These are phyloP conservation scores for Leishmania guyanensis DNA, from an alignment of 208 protist species.

Conservation along the genomic window DNA sequence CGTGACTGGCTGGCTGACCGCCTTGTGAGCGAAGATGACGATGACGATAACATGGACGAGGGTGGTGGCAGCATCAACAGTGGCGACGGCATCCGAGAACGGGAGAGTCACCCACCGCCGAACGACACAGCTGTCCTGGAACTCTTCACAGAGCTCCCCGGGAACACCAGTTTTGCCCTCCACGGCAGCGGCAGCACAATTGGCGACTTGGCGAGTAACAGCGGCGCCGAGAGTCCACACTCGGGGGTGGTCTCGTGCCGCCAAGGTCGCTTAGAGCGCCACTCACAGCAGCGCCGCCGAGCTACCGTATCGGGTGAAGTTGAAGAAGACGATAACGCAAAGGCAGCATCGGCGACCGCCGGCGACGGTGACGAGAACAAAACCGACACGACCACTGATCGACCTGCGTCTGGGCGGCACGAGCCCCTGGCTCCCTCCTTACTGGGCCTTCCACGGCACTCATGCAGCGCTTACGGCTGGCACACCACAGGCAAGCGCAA, in stretches of 20 bases:
- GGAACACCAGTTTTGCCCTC: conserved; percentile 10
- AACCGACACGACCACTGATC: background rate
- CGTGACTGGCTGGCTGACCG: conserved; percentile 56
- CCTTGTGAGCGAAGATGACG: conserved; percentile 30
- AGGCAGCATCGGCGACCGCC: background rate
- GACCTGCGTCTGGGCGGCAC: background rate
- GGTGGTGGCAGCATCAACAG: background rate
- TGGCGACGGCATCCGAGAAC: background rate
- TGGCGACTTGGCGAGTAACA: background rate
- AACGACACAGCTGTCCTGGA: background rate
- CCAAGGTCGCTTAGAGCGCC: background rate
- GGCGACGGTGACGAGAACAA: background rate
- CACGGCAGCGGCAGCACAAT: conserved; percentile 1
- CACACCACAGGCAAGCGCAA: background rate
- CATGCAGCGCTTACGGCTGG: background rate
- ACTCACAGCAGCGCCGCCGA: background rate
- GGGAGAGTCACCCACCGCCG: background rate
- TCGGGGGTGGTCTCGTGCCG: background rate
- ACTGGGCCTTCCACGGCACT: background rate
- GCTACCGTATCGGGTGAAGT: background rate
- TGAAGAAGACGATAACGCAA: background rate
- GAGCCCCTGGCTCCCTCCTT: background rate
- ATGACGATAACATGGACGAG: background rate
- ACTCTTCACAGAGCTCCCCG: conserved; percentile 1
- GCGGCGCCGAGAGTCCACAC: background rate